phyloP scores from a whole-genome alignment of 73 alveolate species.

The Symbiodinium natans region DNA sequence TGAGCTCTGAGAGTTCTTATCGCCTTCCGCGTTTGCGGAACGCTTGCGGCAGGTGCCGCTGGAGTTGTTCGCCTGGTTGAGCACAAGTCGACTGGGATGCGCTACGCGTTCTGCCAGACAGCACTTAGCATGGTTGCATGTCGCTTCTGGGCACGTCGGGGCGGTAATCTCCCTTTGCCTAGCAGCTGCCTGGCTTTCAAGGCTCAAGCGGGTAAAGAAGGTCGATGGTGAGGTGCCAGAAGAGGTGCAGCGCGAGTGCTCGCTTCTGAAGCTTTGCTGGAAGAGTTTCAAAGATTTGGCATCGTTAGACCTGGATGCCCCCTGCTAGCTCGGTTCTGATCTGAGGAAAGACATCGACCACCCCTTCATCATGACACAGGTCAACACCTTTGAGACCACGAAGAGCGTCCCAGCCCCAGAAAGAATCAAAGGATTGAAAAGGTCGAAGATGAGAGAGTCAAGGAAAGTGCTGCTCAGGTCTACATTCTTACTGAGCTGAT shows the following conservation, averaged over 20 bases:
- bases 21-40: too few relatives aligned
- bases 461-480: neutral
- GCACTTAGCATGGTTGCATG: neutral
- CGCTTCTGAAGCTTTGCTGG: slow-evolving; percentile 1
- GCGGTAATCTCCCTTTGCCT: too few relatives aligned
- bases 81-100: slow-evolving; percentile 81
- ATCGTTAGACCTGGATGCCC: neutral
- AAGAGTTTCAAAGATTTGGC: neutral
- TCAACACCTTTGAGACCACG: slow-evolving; percentile 79
- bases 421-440: neutral
- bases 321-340: neutral
- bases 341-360: slow-evolving; percentile 89
- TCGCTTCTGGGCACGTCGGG: too few relatives aligned
- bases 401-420: slow-evolving; percentile 12
- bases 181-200: neutral
- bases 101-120: slow-evolving; percentile 39
- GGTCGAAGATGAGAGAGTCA: neutral
- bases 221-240: slow-evolving; percentile 86
- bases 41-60: slow-evolving; percentile 67
- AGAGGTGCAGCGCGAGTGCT: slow-evolving; percentile 88
- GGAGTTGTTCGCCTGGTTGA: slow-evolving; percentile 89
- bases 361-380: slow-evolving; percentile 91
- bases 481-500: slow-evolving; percentile 91
- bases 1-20: too few relatives aligned
- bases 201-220: slow-evolving; percentile 79